Evolutionary conservation across 192 early-diverging fungal species (phyloP).

Genomic region (Linnemannia zychae): DNA sequence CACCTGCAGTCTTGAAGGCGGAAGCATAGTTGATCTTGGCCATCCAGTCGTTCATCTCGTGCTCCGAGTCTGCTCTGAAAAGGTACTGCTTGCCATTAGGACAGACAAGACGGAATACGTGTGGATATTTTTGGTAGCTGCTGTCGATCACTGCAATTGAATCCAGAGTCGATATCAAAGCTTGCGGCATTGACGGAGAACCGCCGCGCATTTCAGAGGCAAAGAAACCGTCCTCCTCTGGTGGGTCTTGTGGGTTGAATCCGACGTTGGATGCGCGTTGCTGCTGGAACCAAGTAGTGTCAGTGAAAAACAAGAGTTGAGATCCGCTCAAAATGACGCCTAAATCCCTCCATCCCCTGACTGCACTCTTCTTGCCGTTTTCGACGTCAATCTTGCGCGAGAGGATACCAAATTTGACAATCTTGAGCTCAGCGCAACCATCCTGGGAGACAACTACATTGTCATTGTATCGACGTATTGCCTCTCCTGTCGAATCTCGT

Average conservation of each 20-base stretch:
- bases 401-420: slow-evolving; percentile 79
- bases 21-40: slow-evolving; percentile 84
- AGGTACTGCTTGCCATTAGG: slow-evolving; percentile 81
- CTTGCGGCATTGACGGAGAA: slow-evolving; percentile 53
- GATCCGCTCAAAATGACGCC: slow-evolving; percentile 85
- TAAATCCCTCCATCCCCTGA: slow-evolving; percentile 81
- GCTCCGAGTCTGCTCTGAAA: slow-evolving; percentile 75
- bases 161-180: slow-evolving; percentile 70
- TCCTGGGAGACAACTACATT: slow-evolving; percentile 16
- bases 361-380: slow-evolving; percentile 71
- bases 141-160: slow-evolving; percentile 79
- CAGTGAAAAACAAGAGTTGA: slow-evolving; percentile 80
- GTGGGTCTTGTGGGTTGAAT: slow-evolving; percentile 38
- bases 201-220: slow-evolving; percentile 12
- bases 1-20: slow-evolving; percentile 74
- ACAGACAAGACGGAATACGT: slow-evolving; percentile 81
- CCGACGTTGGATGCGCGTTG: slow-evolving; percentile 39
- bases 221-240: slow-evolving; percentile 39
- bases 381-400: slow-evolving; percentile 80
- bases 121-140: slow-evolving; percentile 81
- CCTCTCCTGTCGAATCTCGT: not conserved
- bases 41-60: slow-evolving; percentile 87
- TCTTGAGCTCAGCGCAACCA: slow-evolving; percentile 52
- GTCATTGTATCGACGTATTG: not conserved
- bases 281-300: slow-evolving; percentile 63